These are phyloP conservation scores for Quercus tomentella DNA, from an alignment of 331 rosid species.

Conservation along the genomic window DNA sequence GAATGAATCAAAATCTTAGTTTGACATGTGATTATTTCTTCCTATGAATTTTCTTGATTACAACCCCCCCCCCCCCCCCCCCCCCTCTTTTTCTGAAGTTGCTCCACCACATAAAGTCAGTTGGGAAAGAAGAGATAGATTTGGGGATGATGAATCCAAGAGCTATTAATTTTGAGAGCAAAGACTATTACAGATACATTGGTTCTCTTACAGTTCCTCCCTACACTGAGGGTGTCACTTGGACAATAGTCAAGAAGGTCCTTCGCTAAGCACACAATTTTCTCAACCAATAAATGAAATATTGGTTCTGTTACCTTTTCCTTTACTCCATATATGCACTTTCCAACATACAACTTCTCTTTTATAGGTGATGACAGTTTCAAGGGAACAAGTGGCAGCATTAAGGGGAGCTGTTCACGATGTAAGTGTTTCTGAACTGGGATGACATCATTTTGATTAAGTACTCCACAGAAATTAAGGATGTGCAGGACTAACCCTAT, in stretches of 20 bases:
- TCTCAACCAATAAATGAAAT: not conserved
- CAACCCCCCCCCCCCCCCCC: no score
- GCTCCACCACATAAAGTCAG: slow-evolving; percentile 28
- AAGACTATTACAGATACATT: slow-evolving; percentile 62
- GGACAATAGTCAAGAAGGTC: slow-evolving; percentile 73
- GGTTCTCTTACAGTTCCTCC: slow-evolving; percentile 87
- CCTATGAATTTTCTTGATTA: not conserved
- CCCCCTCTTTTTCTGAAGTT: slow-evolving; percentile 27
- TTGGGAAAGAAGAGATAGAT: slow-evolving; percentile 32
- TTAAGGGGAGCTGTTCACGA: slow-evolving; percentile 50
- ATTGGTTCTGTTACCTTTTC: not conserved
- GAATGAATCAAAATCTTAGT: not conserved
- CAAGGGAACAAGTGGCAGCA: slow-evolving; percentile 52
- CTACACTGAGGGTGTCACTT: slow-evolving; percentile 69
- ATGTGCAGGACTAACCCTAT: not conserved
- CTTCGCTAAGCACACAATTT: not conserved
- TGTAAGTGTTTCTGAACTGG: slow-evolving; percentile 32
- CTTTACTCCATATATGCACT: not conserved
- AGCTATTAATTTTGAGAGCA: slow-evolving; percentile 45
- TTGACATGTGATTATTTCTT: not conserved
- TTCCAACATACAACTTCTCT: not conserved
- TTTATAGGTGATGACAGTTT: slow-evolving; percentile 62
- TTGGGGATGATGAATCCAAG: slow-evolving; percentile 52
- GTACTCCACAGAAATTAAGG: not conserved
- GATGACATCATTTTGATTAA: not conserved